Conservation (phyloP, 139 green algal genomes). For the Zygnema cylindricum region DNA sequence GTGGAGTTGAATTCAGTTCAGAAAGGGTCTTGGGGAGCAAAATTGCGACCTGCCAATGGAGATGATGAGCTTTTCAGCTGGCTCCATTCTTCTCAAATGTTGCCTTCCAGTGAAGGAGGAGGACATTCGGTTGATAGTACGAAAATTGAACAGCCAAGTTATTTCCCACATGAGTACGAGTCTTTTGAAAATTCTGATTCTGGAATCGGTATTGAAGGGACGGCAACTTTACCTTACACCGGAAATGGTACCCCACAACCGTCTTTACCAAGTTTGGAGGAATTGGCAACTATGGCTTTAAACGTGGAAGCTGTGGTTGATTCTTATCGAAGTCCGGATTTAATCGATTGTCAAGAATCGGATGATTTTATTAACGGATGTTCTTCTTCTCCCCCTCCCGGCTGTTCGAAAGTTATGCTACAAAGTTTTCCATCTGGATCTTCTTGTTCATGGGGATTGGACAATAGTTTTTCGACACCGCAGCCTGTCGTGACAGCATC, state of each 20-base stretch:
- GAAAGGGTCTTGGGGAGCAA: background rate
- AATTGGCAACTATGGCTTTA: background rate
- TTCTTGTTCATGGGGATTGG: background rate
- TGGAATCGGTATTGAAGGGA: too few relatives aligned
- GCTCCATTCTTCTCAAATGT: background rate
- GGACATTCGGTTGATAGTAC: background rate
- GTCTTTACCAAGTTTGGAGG: background rate
- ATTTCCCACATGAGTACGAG: too few relatives aligned
- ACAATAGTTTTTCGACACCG: background rate
- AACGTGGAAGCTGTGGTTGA: background rate
- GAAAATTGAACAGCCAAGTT: too few relatives aligned
- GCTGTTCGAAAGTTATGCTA: background rate
- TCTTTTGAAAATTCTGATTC: too few relatives aligned
- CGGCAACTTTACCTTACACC: too few relatives aligned
- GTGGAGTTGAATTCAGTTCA: background rate
- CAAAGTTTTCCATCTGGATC: background rate
- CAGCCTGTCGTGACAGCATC: too few relatives aligned
- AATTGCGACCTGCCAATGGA: background rate
- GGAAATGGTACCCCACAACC: too few relatives aligned
- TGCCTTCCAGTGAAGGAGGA: background rate
- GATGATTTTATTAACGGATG: too few relatives aligned
- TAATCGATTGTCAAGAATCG: background rate
- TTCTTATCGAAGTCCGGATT: background rate
- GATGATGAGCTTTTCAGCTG: background rate
- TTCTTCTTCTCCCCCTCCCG: background rate